Evolutionary conservation across 768 basidiomycete genomes (phyloP).

Genomic region (Trametes elegans): DNA sequence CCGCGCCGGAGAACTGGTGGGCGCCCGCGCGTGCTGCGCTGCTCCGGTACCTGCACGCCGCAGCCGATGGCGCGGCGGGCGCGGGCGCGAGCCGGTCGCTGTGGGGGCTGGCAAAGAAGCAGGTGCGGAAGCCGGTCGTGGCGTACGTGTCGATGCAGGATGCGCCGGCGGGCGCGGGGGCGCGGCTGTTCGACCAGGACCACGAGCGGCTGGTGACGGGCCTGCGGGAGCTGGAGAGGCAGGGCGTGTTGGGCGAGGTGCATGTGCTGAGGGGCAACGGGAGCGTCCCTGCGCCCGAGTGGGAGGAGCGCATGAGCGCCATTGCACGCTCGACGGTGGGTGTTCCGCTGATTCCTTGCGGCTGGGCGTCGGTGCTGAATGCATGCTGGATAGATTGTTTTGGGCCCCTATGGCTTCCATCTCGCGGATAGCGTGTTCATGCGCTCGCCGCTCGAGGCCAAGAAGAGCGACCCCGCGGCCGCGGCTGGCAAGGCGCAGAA

Average conservation of each 20-base stretch:
- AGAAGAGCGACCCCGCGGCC: not conserved
- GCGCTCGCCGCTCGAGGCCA: constrained; percentile 45
- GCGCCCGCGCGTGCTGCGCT: constrained; percentile 39
- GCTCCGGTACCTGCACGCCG: constrained; percentile 35
- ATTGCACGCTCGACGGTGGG: constrained; percentile 69
- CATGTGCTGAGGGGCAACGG: constrained; percentile 48
- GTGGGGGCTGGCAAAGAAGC: constrained; percentile 23
- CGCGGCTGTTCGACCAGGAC: constrained; percentile 51
- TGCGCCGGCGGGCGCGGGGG: constrained; percentile 38
- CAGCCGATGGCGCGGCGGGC: constrained; percentile 40
- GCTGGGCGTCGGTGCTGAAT: constrained; percentile 2
- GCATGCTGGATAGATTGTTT: constrained; percentile 45
- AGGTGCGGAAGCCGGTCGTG: constrained; percentile 43
- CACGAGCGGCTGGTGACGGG: constrained; percentile 62
- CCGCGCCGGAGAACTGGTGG: constrained; percentile 63
- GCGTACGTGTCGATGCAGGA: constrained; percentile 70
- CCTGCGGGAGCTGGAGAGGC: constrained; percentile 48
- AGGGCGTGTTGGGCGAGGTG: constrained; percentile 48
- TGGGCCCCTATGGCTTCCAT: constrained; percentile 59
- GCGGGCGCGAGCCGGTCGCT: constrained; percentile 38
- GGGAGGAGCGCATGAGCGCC: constrained; percentile 63
- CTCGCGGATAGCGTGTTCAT: constrained; percentile 72
- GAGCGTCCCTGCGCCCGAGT: constrained; percentile 38
- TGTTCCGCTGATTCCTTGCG: constrained; percentile 17
- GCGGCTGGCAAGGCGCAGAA: constrained; percentile 3